phyloP scores from a whole-genome alignment of 176 grass and related monocot species.

The Leersia perrieri region DNA sequence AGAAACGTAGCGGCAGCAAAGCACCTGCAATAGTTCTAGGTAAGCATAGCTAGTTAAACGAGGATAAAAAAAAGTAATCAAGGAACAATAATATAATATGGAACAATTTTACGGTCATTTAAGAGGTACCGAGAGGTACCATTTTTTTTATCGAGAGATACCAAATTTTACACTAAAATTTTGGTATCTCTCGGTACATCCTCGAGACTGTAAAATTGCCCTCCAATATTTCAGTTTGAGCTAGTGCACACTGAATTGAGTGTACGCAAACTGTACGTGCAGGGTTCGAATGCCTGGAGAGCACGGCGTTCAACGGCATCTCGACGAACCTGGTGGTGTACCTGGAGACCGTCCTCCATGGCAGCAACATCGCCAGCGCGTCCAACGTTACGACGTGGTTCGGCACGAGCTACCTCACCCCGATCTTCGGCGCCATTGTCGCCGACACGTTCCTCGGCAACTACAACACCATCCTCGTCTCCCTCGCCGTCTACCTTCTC shows the following conservation, averaged over 20 bases:
- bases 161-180: too few relatives aligned
- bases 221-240: neutral
- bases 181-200: too few relatives aligned
- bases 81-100: too few relatives aligned
- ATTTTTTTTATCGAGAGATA: too few relatives aligned
- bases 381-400: slow-evolving; percentile 50
- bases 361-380: slow-evolving; percentile 49
- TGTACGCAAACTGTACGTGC: neutral
- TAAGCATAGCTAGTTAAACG: neutral
- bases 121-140: too few relatives aligned
- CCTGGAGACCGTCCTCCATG: slow-evolving; percentile 49
- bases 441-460: slow-evolving; percentile 62
- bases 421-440: slow-evolving; percentile 57
- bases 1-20: slow-evolving; percentile 24
- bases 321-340: slow-evolving; percentile 57
- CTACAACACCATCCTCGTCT: slow-evolving; percentile 58
- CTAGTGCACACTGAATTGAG: neutral
- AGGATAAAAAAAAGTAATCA: too few relatives aligned
- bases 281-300: slow-evolving; percentile 64
- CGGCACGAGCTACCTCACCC: slow-evolving; percentile 57
- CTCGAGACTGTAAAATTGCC: too few relatives aligned
- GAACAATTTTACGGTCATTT: too few relatives aligned
- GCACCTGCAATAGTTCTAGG: slow-evolving; percentile 35
- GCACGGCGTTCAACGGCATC: slow-evolving; percentile 55
- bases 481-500: slow-evolving; percentile 52